phyloP scores from a whole-genome alignment of 345 rosid genomes.

The Populus deltoides region DNA sequence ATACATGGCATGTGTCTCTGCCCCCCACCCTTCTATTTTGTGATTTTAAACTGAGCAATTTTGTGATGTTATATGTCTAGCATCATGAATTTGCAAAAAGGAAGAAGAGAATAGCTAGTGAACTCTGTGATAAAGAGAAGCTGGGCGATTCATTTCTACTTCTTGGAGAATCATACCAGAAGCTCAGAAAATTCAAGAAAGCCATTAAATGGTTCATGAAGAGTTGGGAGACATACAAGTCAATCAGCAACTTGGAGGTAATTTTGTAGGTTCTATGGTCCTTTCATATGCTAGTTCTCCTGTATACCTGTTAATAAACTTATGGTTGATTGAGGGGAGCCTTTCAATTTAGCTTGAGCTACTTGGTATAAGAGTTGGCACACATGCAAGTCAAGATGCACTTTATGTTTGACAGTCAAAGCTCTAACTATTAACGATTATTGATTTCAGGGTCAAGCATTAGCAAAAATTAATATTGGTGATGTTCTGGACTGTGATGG shows the following conservation, averaged over 20 bases:
- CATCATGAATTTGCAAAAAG: slow-evolving; percentile 73
- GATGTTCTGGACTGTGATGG: slow-evolving; percentile 65
- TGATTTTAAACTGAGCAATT: slow-evolving; percentile 8
- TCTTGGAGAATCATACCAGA: slow-evolving; percentile 83
- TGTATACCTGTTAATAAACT: background rate
- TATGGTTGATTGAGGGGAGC: background rate
- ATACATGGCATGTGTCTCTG: background rate
- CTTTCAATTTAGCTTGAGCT: background rate
- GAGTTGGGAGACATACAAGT: slow-evolving; percentile 64
- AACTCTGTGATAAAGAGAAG: slow-evolving; percentile 85
- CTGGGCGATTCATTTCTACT: slow-evolving; percentile 67
- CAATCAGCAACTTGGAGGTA: slow-evolving; percentile 83
- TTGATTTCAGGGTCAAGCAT: slow-evolving; percentile 77
- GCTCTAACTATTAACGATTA: slow-evolving; percentile 25
- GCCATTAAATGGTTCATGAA: slow-evolving; percentile 71
- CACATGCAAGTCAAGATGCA: slow-evolving; percentile 4
- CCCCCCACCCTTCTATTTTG: background rate
- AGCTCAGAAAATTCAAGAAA: slow-evolving; percentile 69
- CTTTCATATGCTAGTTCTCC: background rate
- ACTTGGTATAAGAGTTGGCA: slow-evolving; percentile 7
- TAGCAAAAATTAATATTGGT: slow-evolving; percentile 80
- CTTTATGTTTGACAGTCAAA: slow-evolving; percentile 9
- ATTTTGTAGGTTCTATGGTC: slow-evolving; percentile 23
- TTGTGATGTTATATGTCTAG: slow-evolving; percentile 39
- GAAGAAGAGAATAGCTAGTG: slow-evolving; percentile 66